phyloP scores from a whole-genome alignment of 768 basidiomycete genomes.

The Lentinula sp. region DNA sequence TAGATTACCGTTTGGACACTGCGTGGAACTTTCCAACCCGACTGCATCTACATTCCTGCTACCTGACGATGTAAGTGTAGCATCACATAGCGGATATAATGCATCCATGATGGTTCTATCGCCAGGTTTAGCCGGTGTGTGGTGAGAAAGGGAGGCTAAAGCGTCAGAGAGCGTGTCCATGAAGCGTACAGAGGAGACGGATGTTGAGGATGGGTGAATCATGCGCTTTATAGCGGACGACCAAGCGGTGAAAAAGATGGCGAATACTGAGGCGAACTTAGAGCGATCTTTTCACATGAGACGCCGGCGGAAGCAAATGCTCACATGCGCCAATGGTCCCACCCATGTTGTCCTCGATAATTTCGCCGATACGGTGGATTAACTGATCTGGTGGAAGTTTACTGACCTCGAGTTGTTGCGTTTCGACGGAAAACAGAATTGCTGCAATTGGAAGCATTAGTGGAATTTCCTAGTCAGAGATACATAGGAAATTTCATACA shows the following conservation, averaged over 20 bases:
- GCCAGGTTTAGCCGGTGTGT: conserved; percentile 48
- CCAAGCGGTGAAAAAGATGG: conserved; percentile 36
- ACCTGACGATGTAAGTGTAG: conserved; percentile 11
- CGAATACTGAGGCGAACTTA: conserved; percentile 27
- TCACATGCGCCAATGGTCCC: conserved; percentile 48
- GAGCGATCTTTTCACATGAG: neutral
- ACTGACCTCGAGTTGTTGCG: conserved; percentile 15
- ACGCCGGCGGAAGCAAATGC: conserved; percentile 12
- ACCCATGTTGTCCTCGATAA: conserved; percentile 48
- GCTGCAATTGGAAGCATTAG: conserved; percentile 12
- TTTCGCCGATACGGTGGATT: conserved; percentile 27
- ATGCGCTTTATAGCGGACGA: conserved; percentile 15
- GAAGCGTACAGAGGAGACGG: neutral
- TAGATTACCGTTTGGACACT: conserved; percentile 13
- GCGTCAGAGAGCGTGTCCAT: conserved; percentile 18
- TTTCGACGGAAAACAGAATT: conserved; percentile 25
- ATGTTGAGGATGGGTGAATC: neutral
- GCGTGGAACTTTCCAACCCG: neutral
- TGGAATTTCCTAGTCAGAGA: neutral
- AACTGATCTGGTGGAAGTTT: conserved; percentile 15
- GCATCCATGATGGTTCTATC: conserved; percentile 57
- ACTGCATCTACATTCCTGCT: neutral
- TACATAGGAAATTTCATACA: conserved; percentile 2
- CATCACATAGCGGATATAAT: conserved; percentile 37
- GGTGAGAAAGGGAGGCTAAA: conserved; percentile 22